Percentiles rank a stretch among this genome's conserved stretches.
phyloP scores from a whole-genome alignment of 1,284 basidiomycete genomes.

The Cryptococcus sp. region DNA sequence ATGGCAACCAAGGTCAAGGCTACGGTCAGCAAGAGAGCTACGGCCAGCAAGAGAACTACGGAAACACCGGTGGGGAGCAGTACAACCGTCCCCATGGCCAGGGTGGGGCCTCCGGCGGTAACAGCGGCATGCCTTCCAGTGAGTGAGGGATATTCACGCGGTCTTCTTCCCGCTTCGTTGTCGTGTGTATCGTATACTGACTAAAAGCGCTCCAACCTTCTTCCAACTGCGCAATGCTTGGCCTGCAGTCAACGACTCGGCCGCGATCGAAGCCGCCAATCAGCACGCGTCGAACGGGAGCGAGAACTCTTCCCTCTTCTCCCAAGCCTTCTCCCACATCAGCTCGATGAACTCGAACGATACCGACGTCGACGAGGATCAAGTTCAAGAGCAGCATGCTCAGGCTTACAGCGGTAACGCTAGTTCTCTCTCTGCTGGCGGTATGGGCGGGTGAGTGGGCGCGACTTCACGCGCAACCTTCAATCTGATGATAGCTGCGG shows the following conservation, averaged over 20 bases:
- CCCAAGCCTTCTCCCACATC: constrained; percentile 28
- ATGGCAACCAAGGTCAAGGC: constrained; percentile 7
- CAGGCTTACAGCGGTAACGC: constrained; percentile 59
- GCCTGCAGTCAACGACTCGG: constrained; percentile 40
- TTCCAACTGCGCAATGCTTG: not conserved
- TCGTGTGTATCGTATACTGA: not conserved
- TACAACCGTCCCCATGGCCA: constrained; percentile 43
- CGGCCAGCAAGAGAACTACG: constrained; percentile 1
- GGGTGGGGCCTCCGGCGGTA: constrained; percentile 27
- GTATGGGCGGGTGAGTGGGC: constrained; percentile 57
- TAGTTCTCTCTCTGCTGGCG: constrained; percentile 60
- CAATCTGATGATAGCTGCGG: not conserved
- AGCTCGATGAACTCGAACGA: constrained; percentile 38
- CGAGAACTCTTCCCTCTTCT: constrained; percentile 40
- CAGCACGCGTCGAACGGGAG: constrained; percentile 44
- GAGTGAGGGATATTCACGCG: constrained; percentile 4
- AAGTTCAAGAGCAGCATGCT: constrained; percentile 59
- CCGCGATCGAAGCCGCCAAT: constrained; percentile 44
- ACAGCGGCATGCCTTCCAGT: constrained; percentile 31
- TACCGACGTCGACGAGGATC: constrained; percentile 63
- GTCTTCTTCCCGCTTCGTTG: not conserved
- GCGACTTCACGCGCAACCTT: not conserved
- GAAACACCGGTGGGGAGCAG: constrained; percentile 37
- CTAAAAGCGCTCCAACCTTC: no score
- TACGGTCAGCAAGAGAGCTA: constrained; percentile 8